Evolutionary conservation across 2,329 filamentous ascomycete species (phyloP).

Genomic region (Sordariomycetes sp.): DNA sequence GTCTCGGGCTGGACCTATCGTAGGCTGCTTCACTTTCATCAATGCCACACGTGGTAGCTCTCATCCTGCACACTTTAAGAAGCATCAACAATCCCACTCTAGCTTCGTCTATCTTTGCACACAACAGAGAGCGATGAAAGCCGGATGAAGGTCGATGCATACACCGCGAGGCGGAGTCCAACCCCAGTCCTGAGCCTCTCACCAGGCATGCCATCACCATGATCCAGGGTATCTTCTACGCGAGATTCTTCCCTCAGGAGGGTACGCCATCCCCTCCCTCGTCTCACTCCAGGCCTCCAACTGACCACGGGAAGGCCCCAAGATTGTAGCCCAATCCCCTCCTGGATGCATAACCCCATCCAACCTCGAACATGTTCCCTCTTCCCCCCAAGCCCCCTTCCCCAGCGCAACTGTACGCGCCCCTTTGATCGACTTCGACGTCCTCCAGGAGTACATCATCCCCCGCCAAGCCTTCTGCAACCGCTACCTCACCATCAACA

Average conservation of each 20-base stretch:
- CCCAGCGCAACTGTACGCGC: constrained; percentile 19
- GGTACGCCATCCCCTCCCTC: constrained; percentile 27
- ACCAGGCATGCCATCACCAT: constrained; percentile 24
- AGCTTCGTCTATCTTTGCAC: too few species aligned
- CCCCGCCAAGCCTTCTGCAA: constrained; percentile 94
- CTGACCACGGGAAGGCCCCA: constrained; percentile 43
- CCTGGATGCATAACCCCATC: constrained; percentile 49
- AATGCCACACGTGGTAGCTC: too few species aligned
- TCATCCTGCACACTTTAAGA: too few species aligned
- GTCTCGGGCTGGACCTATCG: too few species aligned
- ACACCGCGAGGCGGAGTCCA: too few species aligned
- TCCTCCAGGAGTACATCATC: constrained; percentile 87
- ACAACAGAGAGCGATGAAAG: too few species aligned
- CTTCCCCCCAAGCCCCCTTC: too few species aligned
- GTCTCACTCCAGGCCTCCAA: neutral
- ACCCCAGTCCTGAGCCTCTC: too few species aligned
- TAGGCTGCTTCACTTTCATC: too few species aligned
- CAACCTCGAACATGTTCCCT: too few species aligned
- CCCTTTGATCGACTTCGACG: constrained; percentile 75
- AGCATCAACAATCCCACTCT: too few species aligned
- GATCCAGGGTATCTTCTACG: constrained; percentile 65
- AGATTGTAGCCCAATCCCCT: constrained; percentile 53
- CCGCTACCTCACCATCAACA: constrained; percentile 73
- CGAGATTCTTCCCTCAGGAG: constrained; percentile 57
- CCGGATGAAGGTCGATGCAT: too few species aligned